Conservation (phyloP, 305 asterid genomes). For the Andrographis paniculata region DNA sequence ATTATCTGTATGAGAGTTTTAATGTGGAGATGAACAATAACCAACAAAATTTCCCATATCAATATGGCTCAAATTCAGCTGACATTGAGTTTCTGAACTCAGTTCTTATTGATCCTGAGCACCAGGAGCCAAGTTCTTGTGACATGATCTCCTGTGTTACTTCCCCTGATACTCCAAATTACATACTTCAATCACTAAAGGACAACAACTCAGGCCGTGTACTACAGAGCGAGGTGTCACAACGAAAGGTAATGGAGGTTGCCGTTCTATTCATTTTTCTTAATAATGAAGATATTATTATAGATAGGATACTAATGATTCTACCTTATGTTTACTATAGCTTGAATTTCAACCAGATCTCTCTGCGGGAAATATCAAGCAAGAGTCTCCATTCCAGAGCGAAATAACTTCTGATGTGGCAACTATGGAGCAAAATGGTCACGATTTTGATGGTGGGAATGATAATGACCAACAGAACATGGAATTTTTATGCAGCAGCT, state of each 20-base stretch:
- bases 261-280: background rate
- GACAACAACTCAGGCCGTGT: slow-evolving; percentile 45
- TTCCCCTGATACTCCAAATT: slow-evolving; percentile 20
- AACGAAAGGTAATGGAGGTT: slow-evolving; percentile 35
- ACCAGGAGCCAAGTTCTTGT: slow-evolving; percentile 28
- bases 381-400: slow-evolving; percentile 34
- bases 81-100: slow-evolving; percentile 58
- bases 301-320: background rate
- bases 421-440: slow-evolving; percentile 14
- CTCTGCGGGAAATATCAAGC: slow-evolving; percentile 28
- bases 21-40: slow-evolving; percentile 21
- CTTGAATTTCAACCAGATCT: slow-evolving; percentile 17
- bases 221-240: slow-evolving; percentile 54
- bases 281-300: background rate
- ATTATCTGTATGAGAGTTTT: slow-evolving; percentile 24
- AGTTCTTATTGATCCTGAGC: slow-evolving; percentile 38
- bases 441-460: too few relatives aligned
- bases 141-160: slow-evolving; percentile 16
- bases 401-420: slow-evolving; percentile 28
- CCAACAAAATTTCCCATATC: slow-evolving; percentile 28
- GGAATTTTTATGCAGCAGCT: slow-evolving; percentile 15
- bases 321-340: slow-evolving; percentile 22
- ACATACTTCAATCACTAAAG: slow-evolving; percentile 6
- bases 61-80: slow-evolving; percentile 39
- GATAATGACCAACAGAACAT: too few relatives aligned